phyloP scores from a whole-genome alignment of 306 rosid species.

The Quercus cerris region DNA sequence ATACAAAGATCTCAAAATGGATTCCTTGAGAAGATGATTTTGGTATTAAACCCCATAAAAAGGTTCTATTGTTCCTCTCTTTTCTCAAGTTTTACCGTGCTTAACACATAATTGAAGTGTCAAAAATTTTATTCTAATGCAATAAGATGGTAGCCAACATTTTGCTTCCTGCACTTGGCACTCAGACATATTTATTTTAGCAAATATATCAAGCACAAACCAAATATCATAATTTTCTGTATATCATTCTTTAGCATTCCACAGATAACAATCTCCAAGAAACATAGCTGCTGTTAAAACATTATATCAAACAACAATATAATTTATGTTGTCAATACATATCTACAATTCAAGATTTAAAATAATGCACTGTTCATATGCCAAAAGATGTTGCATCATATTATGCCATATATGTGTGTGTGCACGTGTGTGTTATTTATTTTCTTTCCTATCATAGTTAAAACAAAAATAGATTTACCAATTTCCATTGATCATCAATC shows the following conservation, averaged over 20 bases:
- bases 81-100: neutral
- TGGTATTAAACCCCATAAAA: too few species aligned
- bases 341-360: neutral
- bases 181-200: neutral
- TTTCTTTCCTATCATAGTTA: neutral
- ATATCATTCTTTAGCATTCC: neutral
- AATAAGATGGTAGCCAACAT: neutral
- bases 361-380: neutral
- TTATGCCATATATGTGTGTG: neutral
- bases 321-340: neutral
- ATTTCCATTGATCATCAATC: constrained; percentile 84
- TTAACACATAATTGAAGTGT: neutral
- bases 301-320: neutral
- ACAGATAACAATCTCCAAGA: neutral
- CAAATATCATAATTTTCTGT: neutral
- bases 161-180: neutral
- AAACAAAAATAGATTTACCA: constrained; percentile 42
- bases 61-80: too few species aligned
- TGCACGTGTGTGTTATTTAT: too few species aligned
- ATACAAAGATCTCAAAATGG: too few species aligned
- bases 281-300: neutral
- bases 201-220: neutral
- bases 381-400: neutral
- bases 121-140: neutral
- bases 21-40: too few species aligned